Conservation (phyloP, 306 rosid genomes). For the Rubus parviflorus region DNA sequence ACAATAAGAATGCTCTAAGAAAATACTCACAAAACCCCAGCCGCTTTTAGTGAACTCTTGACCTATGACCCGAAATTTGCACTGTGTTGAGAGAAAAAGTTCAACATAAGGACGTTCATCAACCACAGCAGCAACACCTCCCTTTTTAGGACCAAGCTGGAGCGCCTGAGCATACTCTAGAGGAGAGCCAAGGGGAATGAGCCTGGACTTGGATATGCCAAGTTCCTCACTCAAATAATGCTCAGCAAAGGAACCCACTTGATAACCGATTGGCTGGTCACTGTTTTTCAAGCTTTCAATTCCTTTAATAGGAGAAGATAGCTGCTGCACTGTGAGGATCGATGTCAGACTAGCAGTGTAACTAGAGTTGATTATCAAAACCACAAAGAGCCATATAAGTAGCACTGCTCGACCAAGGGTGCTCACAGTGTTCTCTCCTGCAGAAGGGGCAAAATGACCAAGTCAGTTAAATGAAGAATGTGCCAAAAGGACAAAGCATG, state of each 20-base stretch:
- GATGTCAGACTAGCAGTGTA: slow-evolving; percentile 99
- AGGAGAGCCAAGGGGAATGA: slow-evolving; percentile 74
- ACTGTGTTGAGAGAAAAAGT: slow-evolving; percentile 74
- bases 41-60: slow-evolving; percentile 97
- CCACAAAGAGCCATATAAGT: slow-evolving; percentile 91
- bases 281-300: slow-evolving; percentile 65
- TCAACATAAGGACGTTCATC: slow-evolving; percentile 81
- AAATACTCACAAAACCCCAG: slow-evolving; percentile 92
- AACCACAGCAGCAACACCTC: slow-evolving; percentile 93
- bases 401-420: slow-evolving; percentile 81
- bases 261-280: slow-evolving; percentile 77
- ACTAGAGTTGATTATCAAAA: slow-evolving; percentile 90
- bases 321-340: slow-evolving; percentile 89
- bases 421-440: slow-evolving; percentile 96
- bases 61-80: slow-evolving; percentile 81
- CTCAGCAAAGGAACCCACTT: slow-evolving; percentile 87
- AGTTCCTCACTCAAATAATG: slow-evolving; percentile 68
- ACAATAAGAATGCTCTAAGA: slow-evolving; percentile 1
- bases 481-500: slow-evolving; percentile 11
- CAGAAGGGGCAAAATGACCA: slow-evolving; percentile 28
- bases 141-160: slow-evolving; percentile 66
- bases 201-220: slow-evolving; percentile 76
- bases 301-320: slow-evolving; percentile 73
- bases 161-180: slow-evolving; percentile 77
- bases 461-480: slow-evolving; percentile 15